phyloP scores from a whole-genome alignment of 768 basidiomycete species.

The Antrodiella citrinella region DNA sequence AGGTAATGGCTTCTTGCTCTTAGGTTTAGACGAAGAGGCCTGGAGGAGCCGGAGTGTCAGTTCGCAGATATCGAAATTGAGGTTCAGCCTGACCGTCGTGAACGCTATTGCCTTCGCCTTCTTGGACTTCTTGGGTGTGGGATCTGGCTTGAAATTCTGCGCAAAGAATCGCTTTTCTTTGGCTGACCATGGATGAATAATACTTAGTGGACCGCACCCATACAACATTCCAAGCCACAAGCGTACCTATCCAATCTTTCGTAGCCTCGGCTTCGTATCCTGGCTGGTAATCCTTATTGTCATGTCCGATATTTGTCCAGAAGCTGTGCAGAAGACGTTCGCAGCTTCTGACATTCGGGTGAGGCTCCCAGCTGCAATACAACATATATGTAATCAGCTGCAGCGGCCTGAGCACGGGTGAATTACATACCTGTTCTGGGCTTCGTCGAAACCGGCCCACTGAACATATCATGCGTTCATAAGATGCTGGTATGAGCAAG shows the following conservation, averaged over 20 bases:
- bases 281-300: slow-evolving; percentile 44
- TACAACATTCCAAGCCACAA: slow-evolving; percentile 35
- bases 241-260: slow-evolving; percentile 54
- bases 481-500: not conserved
- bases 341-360: slow-evolving; percentile 48
- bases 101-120: slow-evolving; percentile 11
- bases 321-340: slow-evolving; percentile 54
- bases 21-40: not conserved
- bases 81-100: not conserved
- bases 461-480: slow-evolving; percentile 17
- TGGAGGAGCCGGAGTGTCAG: not conserved
- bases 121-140: slow-evolving; percentile 11
- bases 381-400: no score
- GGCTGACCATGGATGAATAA: slow-evolving; percentile 16
- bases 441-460: slow-evolving; percentile 61
- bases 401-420: no score
- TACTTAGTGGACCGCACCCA: not conserved
- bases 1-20: not conserved
- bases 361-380: slow-evolving; percentile 72
- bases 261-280: slow-evolving; percentile 38
- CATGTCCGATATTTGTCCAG: slow-evolving; percentile 44
- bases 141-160: slow-evolving; percentile 15
- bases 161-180: slow-evolving; percentile 32
- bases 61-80: not conserved
- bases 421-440: slow-evolving; percentile 49